Evolutionary conservation across 495 filamentous ascomycete species (phyloP).

Genomic region (Glarea lozoyensis): DNA sequence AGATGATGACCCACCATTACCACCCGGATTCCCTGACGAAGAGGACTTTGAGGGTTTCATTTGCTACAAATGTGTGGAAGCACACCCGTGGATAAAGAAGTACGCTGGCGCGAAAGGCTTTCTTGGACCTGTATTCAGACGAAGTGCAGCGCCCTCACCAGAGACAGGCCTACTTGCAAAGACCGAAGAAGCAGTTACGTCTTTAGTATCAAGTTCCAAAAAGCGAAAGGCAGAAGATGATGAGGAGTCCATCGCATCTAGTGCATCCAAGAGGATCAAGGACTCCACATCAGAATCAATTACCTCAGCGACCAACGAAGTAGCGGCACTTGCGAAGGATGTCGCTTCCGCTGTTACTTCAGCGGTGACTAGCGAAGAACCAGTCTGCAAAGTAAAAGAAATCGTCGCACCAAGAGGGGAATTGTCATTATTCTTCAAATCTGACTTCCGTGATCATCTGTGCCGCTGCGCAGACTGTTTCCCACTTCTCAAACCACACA

Average conservation of each 20-base stretch:
- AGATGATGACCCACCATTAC: constrained; percentile 47
- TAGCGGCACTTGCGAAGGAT: too few species aligned
- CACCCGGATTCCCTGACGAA: constrained; percentile 79
- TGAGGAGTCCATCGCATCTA: constrained; percentile 31
- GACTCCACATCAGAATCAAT: constrained; percentile 21
- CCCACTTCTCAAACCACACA: constrained; percentile 56
- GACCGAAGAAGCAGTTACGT: constrained; percentile 5
- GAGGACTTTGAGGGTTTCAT: constrained; percentile 83
- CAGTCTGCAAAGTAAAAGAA: constrained; percentile 23
- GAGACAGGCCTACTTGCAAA: constrained; percentile 12
- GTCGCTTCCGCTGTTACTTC: background rate
- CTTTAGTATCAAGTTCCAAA: constrained; percentile 31
- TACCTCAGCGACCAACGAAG: background rate
- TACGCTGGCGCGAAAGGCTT: constrained; percentile 85
- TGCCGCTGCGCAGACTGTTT: constrained; percentile 79
- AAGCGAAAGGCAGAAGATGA: constrained; percentile 73
- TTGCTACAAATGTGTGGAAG: constrained; percentile 88
- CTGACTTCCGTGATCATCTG: constrained; percentile 61
- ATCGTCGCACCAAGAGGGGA: constrained; percentile 38
- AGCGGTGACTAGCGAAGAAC: background rate
- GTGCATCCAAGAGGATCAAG: constrained; percentile 53
- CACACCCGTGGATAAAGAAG: constrained; percentile 83
- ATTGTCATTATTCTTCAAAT: constrained; percentile 73
- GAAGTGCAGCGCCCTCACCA: constrained; percentile 18
- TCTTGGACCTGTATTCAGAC: constrained; percentile 52